Conservation (phyloP, 2,329 filamentous ascomycete species). For the Nothopassalora personata region DNA sequence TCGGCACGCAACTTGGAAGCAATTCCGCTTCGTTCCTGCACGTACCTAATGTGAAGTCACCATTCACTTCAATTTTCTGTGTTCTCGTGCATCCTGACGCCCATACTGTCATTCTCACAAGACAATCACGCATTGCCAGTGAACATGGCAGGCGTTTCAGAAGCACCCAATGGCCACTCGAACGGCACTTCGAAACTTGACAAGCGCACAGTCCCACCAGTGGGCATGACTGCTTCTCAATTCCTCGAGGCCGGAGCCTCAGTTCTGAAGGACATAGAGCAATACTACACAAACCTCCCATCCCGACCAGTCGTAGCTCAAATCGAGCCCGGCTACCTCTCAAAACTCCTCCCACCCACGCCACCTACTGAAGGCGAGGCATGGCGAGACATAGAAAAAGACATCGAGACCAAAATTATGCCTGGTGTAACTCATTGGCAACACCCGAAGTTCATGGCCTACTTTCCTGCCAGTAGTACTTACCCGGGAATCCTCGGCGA, state of each 20-base stretch:
- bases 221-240: slow-evolving; percentile 68
- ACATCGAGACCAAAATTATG: slow-evolving; percentile 80
- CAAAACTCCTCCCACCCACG: slow-evolving; percentile 65
- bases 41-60: no score
- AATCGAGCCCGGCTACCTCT: slow-evolving; percentile 80
- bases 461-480: slow-evolving; percentile 77
- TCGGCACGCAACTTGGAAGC: no score
- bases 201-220: slow-evolving; percentile 28
- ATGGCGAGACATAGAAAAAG: slow-evolving; percentile 74
- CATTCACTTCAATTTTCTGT: no score
- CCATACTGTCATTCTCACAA: not conserved
- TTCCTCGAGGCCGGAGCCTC: slow-evolving; percentile 72
- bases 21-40: no score
- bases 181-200: slow-evolving; percentile 16
- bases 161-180: slow-evolving; percentile 6
- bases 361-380: slow-evolving; percentile 63
- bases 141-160: not conserved
- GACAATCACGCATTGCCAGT: not conserved
- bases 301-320: slow-evolving; percentile 67
- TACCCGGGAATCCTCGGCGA: slow-evolving; percentile 86
- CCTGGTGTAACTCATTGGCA: slow-evolving; percentile 95
- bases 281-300: slow-evolving; percentile 73
- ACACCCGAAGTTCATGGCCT: slow-evolving; percentile 90
- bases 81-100: not conserved
- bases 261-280: slow-evolving; percentile 77